A percentile compares a stretch with the other conserved stretches of the same genome.
Conservation (phyloP, 495 filamentous ascomycete species). For the Aspergillus ostianus region DNA sequence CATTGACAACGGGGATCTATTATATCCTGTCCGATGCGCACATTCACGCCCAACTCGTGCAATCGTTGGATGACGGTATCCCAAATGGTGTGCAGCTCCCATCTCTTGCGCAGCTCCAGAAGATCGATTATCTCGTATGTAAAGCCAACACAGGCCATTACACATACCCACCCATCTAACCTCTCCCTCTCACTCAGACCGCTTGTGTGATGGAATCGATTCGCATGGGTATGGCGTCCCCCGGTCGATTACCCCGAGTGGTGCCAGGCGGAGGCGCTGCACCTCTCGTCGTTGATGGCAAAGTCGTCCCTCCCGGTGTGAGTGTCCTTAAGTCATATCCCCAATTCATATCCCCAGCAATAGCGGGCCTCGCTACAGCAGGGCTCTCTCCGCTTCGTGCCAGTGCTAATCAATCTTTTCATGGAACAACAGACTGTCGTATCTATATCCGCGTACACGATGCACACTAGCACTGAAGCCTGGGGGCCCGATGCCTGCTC, state of each 20-base stretch:
- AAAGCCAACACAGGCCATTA: too few relatives aligned
- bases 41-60: background rate
- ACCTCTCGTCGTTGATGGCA: background rate
- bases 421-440: slow-evolving; percentile 18
- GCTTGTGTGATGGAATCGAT: slow-evolving; percentile 10
- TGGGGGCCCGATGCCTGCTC: background rate
- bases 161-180: too few relatives aligned
- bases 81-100: background rate
- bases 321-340: too few relatives aligned
- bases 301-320: slow-evolving; percentile 7
- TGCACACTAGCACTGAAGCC: too few relatives aligned
- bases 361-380: too few relatives aligned
- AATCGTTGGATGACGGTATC: background rate
- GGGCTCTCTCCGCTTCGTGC: too few relatives aligned
- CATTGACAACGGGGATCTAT: slow-evolving; percentile 9
- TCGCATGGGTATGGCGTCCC: slow-evolving; percentile 2
- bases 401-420: background rate
- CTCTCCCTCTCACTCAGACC: too few relatives aligned
- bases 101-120: slow-evolving; percentile 9
- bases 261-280: background rate
- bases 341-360: too few relatives aligned
- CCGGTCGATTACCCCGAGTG: slow-evolving; percentile 3
- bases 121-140: slow-evolving; percentile 12
- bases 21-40: slow-evolving; percentile 2
- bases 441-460: slow-evolving; percentile 24